Conservation (phyloP, 345 rosid species). For the Eutrema heterophyllum region DNA sequence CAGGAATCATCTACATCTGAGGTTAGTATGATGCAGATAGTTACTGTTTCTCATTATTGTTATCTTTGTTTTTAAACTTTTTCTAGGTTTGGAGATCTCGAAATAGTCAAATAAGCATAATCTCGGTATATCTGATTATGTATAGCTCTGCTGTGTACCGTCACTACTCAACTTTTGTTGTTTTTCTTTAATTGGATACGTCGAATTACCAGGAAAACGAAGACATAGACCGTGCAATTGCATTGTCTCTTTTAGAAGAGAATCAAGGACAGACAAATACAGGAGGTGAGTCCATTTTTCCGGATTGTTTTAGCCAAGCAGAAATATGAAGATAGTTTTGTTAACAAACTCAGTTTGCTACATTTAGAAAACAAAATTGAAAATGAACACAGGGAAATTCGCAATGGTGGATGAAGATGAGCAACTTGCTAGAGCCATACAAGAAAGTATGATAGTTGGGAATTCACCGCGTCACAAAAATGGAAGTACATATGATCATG, state of each 20-base stretch:
- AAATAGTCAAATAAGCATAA: neutral
- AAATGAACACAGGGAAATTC: constrained; percentile 40
- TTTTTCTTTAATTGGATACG: constrained; percentile 35
- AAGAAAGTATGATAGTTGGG: constrained; percentile 72
- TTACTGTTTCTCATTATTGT: neutral
- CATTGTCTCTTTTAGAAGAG: constrained; percentile 72
- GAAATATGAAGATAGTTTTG: neutral
- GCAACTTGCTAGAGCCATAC: constrained; percentile 84
- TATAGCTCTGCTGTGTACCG: neutral
- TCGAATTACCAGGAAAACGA: constrained; percentile 59
- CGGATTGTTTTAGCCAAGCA: neutral
- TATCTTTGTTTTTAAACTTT: neutral
- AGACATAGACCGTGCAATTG: constrained; percentile 81
- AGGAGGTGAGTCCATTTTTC: constrained; percentile 42
- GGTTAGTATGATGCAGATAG: constrained; percentile 36
- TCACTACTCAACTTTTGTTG: neutral
- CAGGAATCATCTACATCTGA: constrained; percentile 62
- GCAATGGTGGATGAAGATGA: constrained; percentile 78
- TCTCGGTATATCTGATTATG: neutral
- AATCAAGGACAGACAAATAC: constrained; percentile 38
- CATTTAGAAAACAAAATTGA: neutral
- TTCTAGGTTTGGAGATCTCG: neutral
- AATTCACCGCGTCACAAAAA: constrained; percentile 42
- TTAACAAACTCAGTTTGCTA: neutral
- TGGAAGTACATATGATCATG: constrained; percentile 30